Evolutionary conservation across 2,329 filamentous ascomycete species (phyloP), one percentile per base, ranked within the genome.

Genomic region (Aspergillus tamarii): DNA sequence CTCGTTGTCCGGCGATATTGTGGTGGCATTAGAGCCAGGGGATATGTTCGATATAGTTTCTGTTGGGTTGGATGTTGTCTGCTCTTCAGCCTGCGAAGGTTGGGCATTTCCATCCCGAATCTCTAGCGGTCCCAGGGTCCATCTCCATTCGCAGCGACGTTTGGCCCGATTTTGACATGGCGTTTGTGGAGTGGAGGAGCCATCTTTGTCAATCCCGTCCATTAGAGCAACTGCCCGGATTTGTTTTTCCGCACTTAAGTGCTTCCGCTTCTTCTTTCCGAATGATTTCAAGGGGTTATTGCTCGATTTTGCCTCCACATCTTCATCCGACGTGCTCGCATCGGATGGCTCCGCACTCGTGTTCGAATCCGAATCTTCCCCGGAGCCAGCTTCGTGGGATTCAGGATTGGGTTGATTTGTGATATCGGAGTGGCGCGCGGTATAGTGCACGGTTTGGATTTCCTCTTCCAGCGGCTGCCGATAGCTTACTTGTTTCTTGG

Each of bases 401-500:
- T 67, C 63, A n/a, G 60, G 50, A 21, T 67, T 65, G 26, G 71
- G 67, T 16, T 73, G 70, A 30, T 64, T 67, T 9, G 81, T 75
- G 12, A 88, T 75, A 71, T 89, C 87, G 0, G 84, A 84, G 67
- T 88, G 85, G 43, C 83, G 82, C 59, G 84, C 75, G 6, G 82
- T 84, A 74, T 86, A 89, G 62, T 78, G 82, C 46, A 82, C 80
- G 3, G 82, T 89, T 66, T 80, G 81, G 69, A 89, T 87, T 62
- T 87, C 85, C 71, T 89, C 87, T 53, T 86, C 85, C 30, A 88
- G 73, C 21, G 84, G 83, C 14, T 77, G 78, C 23, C 83, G 80
- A 71, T 88, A 89, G 30, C 81, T 82, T 14, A 89, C 87, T 66
- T 80, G 81, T 77, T 88, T 89, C 69, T 83, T 78, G 2, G 84